These are phyloP conservation scores for Pyronema domesticum DNA, from an alignment of 495 filamentous ascomycete species.

Conservation along the genomic window DNA sequence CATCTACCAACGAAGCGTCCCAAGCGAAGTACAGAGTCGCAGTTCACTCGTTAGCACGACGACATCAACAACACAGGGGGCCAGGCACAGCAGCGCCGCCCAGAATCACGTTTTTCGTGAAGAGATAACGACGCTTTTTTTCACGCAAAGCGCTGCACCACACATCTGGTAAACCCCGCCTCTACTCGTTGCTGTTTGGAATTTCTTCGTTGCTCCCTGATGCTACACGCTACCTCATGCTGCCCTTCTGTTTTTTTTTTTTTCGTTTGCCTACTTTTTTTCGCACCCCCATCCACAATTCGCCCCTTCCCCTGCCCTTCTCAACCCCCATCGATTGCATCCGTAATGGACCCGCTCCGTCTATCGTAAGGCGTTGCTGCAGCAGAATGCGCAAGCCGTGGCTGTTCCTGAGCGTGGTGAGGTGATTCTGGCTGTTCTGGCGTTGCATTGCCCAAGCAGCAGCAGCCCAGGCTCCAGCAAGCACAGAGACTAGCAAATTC, in stretches of 20 bases:
- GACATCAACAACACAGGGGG: not conserved
- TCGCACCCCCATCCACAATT: not conserved
- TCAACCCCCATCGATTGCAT: too few species aligned
- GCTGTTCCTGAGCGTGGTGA: not conserved
- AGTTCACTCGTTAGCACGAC: not conserved
- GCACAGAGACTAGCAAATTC: conserved; percentile 3
- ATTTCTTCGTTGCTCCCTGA: too few species aligned
- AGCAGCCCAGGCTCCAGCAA: not conserved
- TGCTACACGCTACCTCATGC: too few species aligned
- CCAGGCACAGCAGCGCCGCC: not conserved
- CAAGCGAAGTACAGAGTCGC: not conserved
- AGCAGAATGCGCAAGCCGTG: not conserved
- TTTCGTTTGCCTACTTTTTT: not conserved
- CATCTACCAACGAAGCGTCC: not conserved
- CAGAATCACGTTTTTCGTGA: not conserved
- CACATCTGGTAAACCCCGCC: not conserved
- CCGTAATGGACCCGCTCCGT: not conserved
- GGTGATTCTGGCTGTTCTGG: too few species aligned
- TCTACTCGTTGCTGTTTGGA: too few species aligned
- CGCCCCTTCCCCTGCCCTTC: too few species aligned
- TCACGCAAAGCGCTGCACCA: not conserved
- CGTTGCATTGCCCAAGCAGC: too few species aligned
- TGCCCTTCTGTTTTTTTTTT: not conserved
- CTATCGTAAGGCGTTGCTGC: not conserved
- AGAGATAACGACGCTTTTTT: not conserved